A percentile compares a stretch with the other conserved stretches of the same genome.
Conservation (phyloP, 73 alveolate genomes). For the Effrenium voratum region DNA sequence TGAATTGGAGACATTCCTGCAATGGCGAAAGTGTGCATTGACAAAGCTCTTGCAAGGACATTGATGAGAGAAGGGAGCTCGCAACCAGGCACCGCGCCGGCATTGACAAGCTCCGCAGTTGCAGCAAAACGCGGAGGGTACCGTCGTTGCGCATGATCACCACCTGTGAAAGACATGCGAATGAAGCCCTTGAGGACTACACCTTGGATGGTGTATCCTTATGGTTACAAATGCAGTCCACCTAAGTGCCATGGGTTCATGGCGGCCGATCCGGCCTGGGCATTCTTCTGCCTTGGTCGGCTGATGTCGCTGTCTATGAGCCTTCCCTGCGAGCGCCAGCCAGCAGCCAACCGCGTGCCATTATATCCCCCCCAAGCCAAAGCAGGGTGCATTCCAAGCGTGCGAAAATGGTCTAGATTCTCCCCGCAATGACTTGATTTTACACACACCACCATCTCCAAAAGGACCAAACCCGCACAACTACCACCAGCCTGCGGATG, state of each 20-base stretch:
- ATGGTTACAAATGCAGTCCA: background rate
- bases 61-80: background rate
- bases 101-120: slow-evolving; percentile 59
- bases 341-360: slow-evolving; percentile 9
- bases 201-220: background rate
- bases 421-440: background rate
- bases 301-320: background rate
- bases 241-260: background rate
- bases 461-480: too few species aligned
- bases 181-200: background rate
- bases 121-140: slow-evolving; percentile 40
- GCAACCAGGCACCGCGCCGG: background rate
- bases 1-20: too few species aligned
- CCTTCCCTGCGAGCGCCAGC: background rate
- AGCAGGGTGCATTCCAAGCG: background rate
- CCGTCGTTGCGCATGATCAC: slow-evolving; percentile 47
- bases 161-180: background rate
- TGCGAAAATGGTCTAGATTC: background rate
- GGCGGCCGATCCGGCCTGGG: background rate
- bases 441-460: background rate
- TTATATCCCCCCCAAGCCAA: background rate
- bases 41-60: background rate
- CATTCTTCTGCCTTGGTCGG: slow-evolving; percentile 52
- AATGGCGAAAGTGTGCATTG: too few species aligned
- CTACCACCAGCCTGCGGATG: slow-evolving; percentile 39